These are phyloP conservation scores for Trichoderma simmonsii DNA, from an alignment of 2,329 filamentous ascomycete genomes.

Conservation along the genomic window DNA sequence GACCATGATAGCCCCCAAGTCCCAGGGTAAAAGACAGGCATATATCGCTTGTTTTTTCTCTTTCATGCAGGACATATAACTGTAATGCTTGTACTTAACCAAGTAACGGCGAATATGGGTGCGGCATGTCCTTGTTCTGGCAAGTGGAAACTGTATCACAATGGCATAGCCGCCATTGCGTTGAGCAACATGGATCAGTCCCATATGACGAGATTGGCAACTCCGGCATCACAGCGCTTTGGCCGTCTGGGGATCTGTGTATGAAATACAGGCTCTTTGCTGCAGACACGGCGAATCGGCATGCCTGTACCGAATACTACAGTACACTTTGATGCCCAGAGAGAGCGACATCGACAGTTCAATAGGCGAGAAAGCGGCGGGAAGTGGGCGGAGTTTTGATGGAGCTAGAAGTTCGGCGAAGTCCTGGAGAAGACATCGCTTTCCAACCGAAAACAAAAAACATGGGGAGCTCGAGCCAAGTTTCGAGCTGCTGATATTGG, in stretches of 20 bases:
- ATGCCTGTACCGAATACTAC: not conserved
- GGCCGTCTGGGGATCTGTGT: slow-evolving; percentile 9
- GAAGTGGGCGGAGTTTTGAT: slow-evolving; percentile 7
- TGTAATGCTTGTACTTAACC: not conserved
- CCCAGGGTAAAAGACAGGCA: not conserved
- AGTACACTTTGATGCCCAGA: not conserved
- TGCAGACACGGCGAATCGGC: not conserved
- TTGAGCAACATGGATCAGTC: not conserved
- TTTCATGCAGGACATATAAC: not conserved
- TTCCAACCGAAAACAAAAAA: not conserved
- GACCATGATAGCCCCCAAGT: not conserved
- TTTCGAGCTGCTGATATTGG: not conserved
- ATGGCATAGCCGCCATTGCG: not conserved
- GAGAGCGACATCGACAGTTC: not conserved
- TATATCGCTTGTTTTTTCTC: not conserved
- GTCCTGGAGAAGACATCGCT: not conserved
- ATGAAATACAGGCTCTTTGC: not conserved
- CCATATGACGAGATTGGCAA: slow-evolving; percentile 5
- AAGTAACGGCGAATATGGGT: not conserved
- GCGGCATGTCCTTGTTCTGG: not conserved
- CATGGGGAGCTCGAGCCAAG: not conserved
- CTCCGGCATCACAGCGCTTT: slow-evolving; percentile 4
- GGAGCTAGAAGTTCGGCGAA: slow-evolving; percentile 11
- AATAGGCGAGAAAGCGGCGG: not conserved
- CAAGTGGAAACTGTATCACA: not conserved